Conservation (phyloP, 2,329 filamentous ascomycete genomes). For the Pseudofabraea citricarpa region DNA sequence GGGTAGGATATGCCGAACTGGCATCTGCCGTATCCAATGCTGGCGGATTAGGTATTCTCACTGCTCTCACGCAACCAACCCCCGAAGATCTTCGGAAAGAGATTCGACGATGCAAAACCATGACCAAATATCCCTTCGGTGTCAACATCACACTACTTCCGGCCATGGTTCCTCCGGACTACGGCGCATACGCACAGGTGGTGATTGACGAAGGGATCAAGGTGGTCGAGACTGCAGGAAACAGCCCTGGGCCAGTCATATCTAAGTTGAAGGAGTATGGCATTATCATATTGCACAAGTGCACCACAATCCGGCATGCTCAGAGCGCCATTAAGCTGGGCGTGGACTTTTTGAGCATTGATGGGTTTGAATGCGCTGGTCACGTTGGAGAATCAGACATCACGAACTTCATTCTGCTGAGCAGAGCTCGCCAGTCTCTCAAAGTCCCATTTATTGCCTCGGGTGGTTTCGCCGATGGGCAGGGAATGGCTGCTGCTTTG, state of each 20-base stretch:
- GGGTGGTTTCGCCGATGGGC: constrained; percentile 91
- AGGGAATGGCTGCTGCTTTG: constrained; percentile 86
- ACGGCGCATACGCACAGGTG: constrained; percentile 84
- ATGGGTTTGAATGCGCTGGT: constrained; percentile 94
- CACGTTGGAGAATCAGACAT: constrained; percentile 86
- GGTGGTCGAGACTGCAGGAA: constrained; percentile 90
- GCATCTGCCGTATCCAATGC: constrained; percentile 74
- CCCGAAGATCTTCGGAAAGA: constrained; percentile 90
- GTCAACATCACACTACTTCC: constrained; percentile 96
- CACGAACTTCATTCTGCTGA: constrained; percentile 85
- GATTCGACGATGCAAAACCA: constrained; percentile 77
- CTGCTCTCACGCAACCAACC: constrained; percentile 85
- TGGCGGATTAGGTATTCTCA: constrained; percentile 79
- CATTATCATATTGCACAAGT: constrained; percentile 88
- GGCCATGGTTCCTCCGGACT: constrained; percentile 84
- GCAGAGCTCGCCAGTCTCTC: constrained; percentile 77
- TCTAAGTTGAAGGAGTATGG: constrained; percentile 76
- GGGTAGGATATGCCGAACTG: constrained; percentile 76
- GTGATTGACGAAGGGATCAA: constrained; percentile 89
- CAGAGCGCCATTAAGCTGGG: constrained; percentile 88
- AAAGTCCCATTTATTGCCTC: constrained; percentile 90
- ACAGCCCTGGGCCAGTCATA: constrained; percentile 87
- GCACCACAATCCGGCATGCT: constrained; percentile 92
- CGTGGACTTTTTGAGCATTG: constrained; percentile 94
- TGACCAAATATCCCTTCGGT: constrained; percentile 78